Base-by-base conservation (phyloP, 2,329 filamentous ascomycete genomes). In the Verticillium tricorpus region DNA sequence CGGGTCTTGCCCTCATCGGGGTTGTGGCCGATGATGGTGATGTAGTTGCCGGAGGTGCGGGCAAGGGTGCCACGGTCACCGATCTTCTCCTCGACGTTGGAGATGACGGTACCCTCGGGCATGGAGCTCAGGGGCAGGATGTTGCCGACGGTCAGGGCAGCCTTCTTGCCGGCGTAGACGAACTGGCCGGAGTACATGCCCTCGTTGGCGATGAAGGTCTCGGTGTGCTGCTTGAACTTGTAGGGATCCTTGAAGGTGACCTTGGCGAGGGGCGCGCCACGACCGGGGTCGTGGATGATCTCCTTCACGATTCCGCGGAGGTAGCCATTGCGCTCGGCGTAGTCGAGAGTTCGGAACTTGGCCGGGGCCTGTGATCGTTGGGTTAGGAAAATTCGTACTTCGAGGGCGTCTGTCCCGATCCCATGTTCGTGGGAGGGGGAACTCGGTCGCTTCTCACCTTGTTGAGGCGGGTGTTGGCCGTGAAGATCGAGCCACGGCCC, bases 151-250 rank as follows among this genome's bases (percentile, higher is more conserved):
- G 91, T 98, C 77, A 99, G 88, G 71, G 90, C 86, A 75, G 95
- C 95, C 85, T 97, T 95, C 92, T 99, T 99, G 80, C 95, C 95
- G 78, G 94, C 95, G 84, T 99, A 99, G 90, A 99, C 93, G 88
- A 99, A 99, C 84, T 99, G 95, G 80, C 95, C 95, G 71, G 95
- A 97, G 92, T 98, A 99, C 93, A 98, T 97, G 85, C 95, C 95
- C 87, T 98, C 95, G 85, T 98, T 99, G 83, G 95, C 95, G 78
- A 99, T 99, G 90, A 99, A 97, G 73, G 95, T 99, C 90, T 99
- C 93, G 81, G 90, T 94, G 80, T 93, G 85, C 79, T 93, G 89
- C 89, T 96, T 97, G 91, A 92, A 98, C 82, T 89, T 88, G 90
- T 99, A 99, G 75, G 95, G 93, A 83, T 96, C 91, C 75, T 95